Base-by-base conservation (phyloP, 2,329 filamentous ascomycete species). In the Lachnellula suecica region DNA sequence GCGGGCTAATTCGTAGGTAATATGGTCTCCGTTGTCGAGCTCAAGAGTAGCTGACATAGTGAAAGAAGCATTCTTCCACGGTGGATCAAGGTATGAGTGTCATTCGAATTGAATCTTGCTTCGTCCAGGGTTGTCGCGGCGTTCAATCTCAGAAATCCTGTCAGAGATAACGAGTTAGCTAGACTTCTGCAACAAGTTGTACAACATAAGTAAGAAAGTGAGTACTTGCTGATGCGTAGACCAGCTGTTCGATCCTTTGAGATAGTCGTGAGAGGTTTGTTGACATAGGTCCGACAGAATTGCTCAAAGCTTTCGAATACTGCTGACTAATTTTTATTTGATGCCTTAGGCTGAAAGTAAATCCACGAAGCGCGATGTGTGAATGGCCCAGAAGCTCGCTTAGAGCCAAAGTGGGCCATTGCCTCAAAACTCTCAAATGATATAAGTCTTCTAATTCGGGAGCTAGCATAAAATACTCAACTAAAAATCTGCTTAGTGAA, bases 141-240 rank as follows among this genome's bases (percentile, higher is more conserved):
- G 35, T 49, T 49, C 38, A 38, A 20, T 38, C 35, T 49, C 40
- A 24, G 47, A 49, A 24, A 49, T 38, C 38, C 40, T 49, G 44
- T 38, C 47, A 44, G 35, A 49, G 47, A 49, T 44, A 45, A 49
- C 40, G 47, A 49, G 47, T 49, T 49, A 49, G 47, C 47, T 49
- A 49, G 47, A 49, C 47, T 43, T 49, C 40, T 8, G 44, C 34
- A 49, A 15, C 43, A 34, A 49, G 43, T 23, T 44, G 27, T 49
- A 49, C 44, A 43, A 43, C 43, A 27, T 31, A 24, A 43, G 27
- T 34, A 49, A 29, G 38, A 42, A 49, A 49, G 47, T 43, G 37
- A 38, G 25, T 27, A 49, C 47, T 49, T 49, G 27, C 37, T 44
- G 31, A 49, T 49, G 34, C 38, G 38, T 29, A 49, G 20, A 49